These are phyloP conservation scores for Cyclocybe cylindracea DNA, from an alignment of 768 basidiomycete species.

Conservation along the genomic window DNA sequence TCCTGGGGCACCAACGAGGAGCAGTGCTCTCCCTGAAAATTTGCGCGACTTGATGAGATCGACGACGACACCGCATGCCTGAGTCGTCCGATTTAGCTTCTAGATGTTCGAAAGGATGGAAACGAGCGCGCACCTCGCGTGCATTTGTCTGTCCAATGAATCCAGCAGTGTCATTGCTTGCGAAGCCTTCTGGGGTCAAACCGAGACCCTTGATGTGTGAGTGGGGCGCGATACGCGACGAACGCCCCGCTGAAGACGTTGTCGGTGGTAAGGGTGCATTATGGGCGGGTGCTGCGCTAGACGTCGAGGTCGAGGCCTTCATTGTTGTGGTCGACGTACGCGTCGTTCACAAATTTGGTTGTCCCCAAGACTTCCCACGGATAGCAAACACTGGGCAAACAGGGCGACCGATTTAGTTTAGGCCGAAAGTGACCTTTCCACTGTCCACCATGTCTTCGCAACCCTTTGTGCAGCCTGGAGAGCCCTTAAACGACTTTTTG, in stretches of 20 bases:
- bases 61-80: conserved; percentile 92
- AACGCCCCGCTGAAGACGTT: conserved; percentile 57
- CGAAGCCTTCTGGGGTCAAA: conserved; percentile 80
- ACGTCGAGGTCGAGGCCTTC: conserved; percentile 42
- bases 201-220: conserved; percentile 98
- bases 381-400: too few relatives aligned
- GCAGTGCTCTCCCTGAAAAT: conserved; percentile 90
- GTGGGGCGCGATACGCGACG: conserved; percentile 85
- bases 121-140: conserved; percentile 66
- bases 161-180: conserved; percentile 71
- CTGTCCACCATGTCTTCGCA: conserved; percentile 29
- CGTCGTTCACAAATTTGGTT: too few relatives aligned
- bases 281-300: conserved; percentile 60
- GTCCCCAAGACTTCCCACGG: too few relatives aligned
- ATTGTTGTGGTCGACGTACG: conserved; percentile 20
- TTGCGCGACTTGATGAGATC: conserved; percentile 89
- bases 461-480: conserved; percentile 81
- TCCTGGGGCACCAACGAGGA: conserved; percentile 94
- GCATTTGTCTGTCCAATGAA: conserved; percentile 92
- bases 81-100: neutral
- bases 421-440: too few relatives aligned
- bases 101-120: neutral
- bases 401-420: too few relatives aligned
- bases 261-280: conserved; percentile 75
- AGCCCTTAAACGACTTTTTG: conserved; percentile 85